phyloP scores from a whole-genome alignment of 2,329 filamentous ascomycete genomes.

The Pseudogymnoascus verrucosus region DNA sequence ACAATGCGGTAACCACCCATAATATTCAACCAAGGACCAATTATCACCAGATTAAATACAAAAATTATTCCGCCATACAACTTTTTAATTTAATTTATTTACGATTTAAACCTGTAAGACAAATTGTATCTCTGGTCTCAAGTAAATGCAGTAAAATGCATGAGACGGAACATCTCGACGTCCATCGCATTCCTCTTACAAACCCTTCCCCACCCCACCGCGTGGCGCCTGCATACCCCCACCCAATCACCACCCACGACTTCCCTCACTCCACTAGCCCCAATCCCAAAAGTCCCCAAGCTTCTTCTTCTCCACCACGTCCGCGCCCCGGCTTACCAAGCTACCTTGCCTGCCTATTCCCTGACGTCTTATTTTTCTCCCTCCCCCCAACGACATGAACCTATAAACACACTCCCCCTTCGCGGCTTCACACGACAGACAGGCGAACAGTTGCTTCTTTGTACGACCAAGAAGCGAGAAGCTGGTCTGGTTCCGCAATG shows the following conservation, averaged over 20 bases:
- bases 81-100: not conserved
- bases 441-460: not conserved
- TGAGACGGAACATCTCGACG: not conserved
- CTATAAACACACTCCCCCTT: not conserved
- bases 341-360: conserved; percentile 1
- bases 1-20: not conserved
- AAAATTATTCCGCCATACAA: not conserved
- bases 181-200: not conserved
- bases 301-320: not conserved
- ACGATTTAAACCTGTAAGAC: not conserved
- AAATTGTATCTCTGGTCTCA: not conserved
- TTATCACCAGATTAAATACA: not conserved
- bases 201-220: not conserved
- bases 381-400: not conserved
- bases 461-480: not conserved
- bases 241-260: conserved; percentile 2
- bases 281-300: conserved; percentile 3
- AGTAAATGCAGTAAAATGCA: not conserved
- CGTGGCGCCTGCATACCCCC: not conserved
- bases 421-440: not conserved
- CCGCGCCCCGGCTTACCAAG: conserved; percentile 4
- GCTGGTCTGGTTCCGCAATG: conserved; percentile 14
- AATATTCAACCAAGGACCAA: too few relatives aligned
- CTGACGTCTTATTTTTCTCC: conserved; percentile 6
- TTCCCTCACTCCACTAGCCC: not conserved